Evolutionary conservation across 164 flowering plant genomes (phyloP), one percentile per base, ranked within the genome.

Genomic region (Magnolia changhungtana): DNA sequence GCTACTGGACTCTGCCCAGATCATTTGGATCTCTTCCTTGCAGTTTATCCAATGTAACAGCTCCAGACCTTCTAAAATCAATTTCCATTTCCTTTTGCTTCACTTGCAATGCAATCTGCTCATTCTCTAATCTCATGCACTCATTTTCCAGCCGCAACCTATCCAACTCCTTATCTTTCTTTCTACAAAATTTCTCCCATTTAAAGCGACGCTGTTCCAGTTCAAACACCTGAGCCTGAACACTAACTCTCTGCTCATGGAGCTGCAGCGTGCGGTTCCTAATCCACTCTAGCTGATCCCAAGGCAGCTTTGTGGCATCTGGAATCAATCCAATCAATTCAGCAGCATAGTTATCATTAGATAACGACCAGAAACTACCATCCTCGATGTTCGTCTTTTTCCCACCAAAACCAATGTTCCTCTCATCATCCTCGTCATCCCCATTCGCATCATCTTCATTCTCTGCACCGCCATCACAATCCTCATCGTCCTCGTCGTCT

Each of bases 101-200:
- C 81, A 90, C 63, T 8, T 81, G 81, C 84, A 88, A 79, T 21
- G 83, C 75, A 81, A 80, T 86, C 51, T 74, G 84, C 69, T 88
- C 88, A 74, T 87, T 88, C 79, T 86, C 90, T 27, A 88, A 52
- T 76, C 74, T 82, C 86, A 85, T 81, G 76, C 86, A 84, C 82
- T 89, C 86, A 67, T 91, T 89, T 72, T 87, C 89, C 76, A 91
- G 63, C 81, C 85, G 86, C 81, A 85, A 51, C 68, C 79, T 83
- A 85, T 89, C 91, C 74, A 91, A 67, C 76, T 87, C 91, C 85
- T 81, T 77, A 72, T 87, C 87, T 81, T 89, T 87, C 82, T 87
- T 86, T 78, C 81, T 78, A 81, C 91, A 73, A 65, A 86, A 87
- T 71, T 87, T 84, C 63, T 78, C 80, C 95, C 95, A 89, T 77